Percentiles rank a stretch among this genome's conserved stretches.
Evolutionary conservation across 2,329 filamentous ascomycete genomes (phyloP).

Genomic region (Aspergillus uvarum): DNA sequence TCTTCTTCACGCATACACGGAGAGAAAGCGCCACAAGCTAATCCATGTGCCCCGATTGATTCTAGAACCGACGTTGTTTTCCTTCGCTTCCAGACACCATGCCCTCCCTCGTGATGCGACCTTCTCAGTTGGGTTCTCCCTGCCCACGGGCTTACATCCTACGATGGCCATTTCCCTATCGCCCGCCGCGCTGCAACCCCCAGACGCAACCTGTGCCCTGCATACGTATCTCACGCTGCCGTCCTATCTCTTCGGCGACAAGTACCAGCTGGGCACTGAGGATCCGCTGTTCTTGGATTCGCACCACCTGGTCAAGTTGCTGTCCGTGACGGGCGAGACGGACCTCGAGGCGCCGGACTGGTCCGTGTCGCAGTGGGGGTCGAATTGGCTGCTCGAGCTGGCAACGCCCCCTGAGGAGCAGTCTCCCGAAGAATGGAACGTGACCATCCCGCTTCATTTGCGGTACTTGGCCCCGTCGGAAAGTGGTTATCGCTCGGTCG

Average conservation of each 20-base stretch:
- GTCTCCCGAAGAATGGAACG: slow-evolving; percentile 30
- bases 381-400: slow-evolving; percentile 72
- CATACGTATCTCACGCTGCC: slow-evolving; percentile 83
- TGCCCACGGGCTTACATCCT: slow-evolving; percentile 80
- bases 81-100: slow-evolving; percentile 78
- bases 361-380: slow-evolving; percentile 74
- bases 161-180: slow-evolving; percentile 68
- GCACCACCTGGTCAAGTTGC: slow-evolving; percentile 71
- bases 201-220: slow-evolving; percentile 63
- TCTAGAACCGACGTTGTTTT: slow-evolving; percentile 72
- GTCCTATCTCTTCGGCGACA: slow-evolving; percentile 77
- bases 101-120: slow-evolving; percentile 49
- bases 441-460: slow-evolving; percentile 73
- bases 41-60: too few relatives aligned
- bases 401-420: slow-evolving; percentile 44
- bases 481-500: slow-evolving; percentile 54
- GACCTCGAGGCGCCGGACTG: slow-evolving; percentile 92
- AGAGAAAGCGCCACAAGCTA: too few relatives aligned
- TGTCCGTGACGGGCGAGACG: slow-evolving; percentile 70
- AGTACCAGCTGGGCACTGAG: slow-evolving; percentile 68
- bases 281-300: slow-evolving; percentile 71
- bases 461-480: slow-evolving; percentile 70
- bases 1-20: not conserved
- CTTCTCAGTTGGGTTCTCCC: slow-evolving; percentile 65
- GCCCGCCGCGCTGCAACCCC: slow-evolving; percentile 47